These are phyloP conservation scores for Nicotiana knightiana DNA, from an alignment of 257 asterid genomes.

Conservation along the genomic window DNA sequence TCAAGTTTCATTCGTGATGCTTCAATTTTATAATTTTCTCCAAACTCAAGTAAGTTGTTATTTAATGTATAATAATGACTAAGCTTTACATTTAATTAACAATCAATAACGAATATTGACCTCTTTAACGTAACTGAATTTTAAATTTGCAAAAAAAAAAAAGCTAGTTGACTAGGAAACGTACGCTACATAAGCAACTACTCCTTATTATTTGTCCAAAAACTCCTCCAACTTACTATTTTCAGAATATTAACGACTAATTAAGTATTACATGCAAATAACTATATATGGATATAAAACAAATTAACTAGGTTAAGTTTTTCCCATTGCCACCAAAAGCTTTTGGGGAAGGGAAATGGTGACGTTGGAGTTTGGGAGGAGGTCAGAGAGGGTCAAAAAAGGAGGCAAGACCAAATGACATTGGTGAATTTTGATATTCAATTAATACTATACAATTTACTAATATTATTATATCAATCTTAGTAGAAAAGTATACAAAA, in stretches of 20 bases:
- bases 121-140: neutral
- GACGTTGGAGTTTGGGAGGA: no score
- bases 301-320: no score
- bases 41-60: neutral
- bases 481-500: no score
- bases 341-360: no score
- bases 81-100: neutral
- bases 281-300: no score
- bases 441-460: no score
- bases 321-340: no score
- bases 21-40: neutral
- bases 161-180: neutral
- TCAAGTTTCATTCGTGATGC: neutral
- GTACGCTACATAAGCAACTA: neutral
- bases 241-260: neutral
- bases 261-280: no score
- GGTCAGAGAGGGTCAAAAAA: no score
- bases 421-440: no score
- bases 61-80: neutral
- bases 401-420: no score
- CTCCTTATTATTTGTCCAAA: neutral
- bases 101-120: neutral
- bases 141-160: neutral
- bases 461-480: no score
- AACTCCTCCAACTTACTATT: neutral